These are phyloP conservation scores for Scedosporium apiospermum DNA, from an alignment of 2,329 filamentous ascomycete genomes.

Conservation along the genomic window DNA sequence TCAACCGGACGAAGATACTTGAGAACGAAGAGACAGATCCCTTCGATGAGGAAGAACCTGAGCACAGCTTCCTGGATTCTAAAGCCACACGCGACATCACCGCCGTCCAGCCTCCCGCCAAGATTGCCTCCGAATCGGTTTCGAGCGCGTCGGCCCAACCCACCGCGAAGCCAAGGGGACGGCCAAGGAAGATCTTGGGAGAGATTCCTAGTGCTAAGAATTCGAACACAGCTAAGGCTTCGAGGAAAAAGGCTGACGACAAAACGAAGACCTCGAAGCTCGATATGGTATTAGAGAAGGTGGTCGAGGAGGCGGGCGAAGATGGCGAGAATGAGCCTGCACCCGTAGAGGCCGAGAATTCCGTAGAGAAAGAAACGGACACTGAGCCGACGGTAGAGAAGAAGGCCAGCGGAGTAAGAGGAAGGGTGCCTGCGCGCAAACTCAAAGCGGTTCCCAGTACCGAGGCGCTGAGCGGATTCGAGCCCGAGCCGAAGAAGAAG, in stretches of 20 bases:
- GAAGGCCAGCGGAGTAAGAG: neutral
- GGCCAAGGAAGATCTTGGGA: conserved; percentile 7
- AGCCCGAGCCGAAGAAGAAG: conserved; percentile 47
- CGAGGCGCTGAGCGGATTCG: conserved; percentile 8
- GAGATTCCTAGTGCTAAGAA: conserved; percentile 5
- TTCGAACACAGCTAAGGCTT: neutral
- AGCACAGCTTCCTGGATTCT: neutral
- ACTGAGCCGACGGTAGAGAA: conserved; percentile 5
- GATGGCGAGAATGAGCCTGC: conserved; percentile 21
- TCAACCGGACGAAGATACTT: conserved; percentile 58
- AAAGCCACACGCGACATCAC: neutral
- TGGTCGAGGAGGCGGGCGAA: conserved; percentile 25
- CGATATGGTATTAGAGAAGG: conserved; percentile 22
- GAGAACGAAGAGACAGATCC: conserved; percentile 20
- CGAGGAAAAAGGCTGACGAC: conserved; percentile 4
- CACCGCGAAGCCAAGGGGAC: conserved; percentile 3
- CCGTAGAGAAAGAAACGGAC: conserved; percentile 19
- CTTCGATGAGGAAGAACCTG: neutral
- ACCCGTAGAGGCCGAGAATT: conserved; percentile 15
- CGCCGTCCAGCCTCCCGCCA: neutral
- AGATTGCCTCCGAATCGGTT: neutral
- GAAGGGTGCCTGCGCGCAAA: neutral
- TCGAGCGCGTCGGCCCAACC: neutral
- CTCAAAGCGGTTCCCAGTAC: neutral
- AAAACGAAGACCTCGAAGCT: conserved; percentile 8